A percentile compares a stretch with the other conserved stretches of the same genome.
These are phyloP conservation scores for Trametes villosa DNA, from an alignment of 768 basidiomycete species.

Conservation along the genomic window DNA sequence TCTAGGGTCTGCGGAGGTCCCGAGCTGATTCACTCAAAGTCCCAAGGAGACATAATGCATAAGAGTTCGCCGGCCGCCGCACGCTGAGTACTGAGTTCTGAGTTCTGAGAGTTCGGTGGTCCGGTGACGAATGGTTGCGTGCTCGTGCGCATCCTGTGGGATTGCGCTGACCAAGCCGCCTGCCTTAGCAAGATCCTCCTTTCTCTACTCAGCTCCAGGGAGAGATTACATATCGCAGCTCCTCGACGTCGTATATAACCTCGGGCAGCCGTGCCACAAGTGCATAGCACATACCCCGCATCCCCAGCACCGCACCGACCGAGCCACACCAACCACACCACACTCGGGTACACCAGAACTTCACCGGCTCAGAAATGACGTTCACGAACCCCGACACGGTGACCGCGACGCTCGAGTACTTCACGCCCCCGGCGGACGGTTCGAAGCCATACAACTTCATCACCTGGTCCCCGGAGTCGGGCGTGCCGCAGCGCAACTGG, in stretches of 20 bases:
- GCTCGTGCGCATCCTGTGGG: neutral
- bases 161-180: neutral
- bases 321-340: neutral
- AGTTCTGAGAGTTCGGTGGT: neutral
- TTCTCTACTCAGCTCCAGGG: neutral
- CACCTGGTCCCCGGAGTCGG: conserved; percentile 40
- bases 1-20: too few relatives aligned
- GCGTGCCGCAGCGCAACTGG: conserved; percentile 39
- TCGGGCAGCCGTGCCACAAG: neutral
- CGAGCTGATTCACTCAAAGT: too few relatives aligned
- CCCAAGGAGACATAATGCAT: too few relatives aligned
- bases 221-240: neutral
- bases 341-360: neutral
- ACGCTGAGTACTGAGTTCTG: too few relatives aligned
- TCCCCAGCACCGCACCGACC: too few relatives aligned
- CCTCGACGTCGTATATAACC: conserved; percentile 2
- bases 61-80: too few relatives aligned
- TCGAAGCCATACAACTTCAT: conserved; percentile 44
- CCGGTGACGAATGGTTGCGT: conserved; percentile 4
- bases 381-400: conserved; percentile 19
- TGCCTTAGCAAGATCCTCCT: neutral
- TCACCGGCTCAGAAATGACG: conserved; percentile 21
- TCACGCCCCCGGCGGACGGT: conserved; percentile 43
- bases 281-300: neutral
- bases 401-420: conserved; percentile 43